Conservation (phyloP, 2,329 filamentous ascomycete genomes). For the Fusarium clavum region DNA sequence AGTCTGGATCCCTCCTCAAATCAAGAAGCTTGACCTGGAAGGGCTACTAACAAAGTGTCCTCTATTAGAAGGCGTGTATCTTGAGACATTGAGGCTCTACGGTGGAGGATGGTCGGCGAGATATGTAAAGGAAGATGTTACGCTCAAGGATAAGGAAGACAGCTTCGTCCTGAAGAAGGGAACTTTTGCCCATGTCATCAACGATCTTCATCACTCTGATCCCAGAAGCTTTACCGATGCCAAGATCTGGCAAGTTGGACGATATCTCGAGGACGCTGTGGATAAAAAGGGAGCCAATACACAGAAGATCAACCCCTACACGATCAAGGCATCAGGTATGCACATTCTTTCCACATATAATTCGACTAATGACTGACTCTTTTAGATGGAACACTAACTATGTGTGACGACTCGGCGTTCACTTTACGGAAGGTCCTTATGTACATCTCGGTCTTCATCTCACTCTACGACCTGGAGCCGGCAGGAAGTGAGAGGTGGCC, state of each 20-base stretch:
- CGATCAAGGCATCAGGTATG: slow-evolving; percentile 52
- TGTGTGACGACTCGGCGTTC: slow-evolving; percentile 51
- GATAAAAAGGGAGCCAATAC: slow-evolving; percentile 43
- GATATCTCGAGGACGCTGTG: slow-evolving; percentile 48
- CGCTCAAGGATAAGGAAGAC: slow-evolving; percentile 46
- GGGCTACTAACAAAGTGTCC: slow-evolving; percentile 53
- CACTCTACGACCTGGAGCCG: slow-evolving; percentile 53
- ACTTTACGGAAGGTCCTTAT: slow-evolving; percentile 51
- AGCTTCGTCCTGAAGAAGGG: slow-evolving; percentile 51
- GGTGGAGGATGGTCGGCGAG: slow-evolving; percentile 50
- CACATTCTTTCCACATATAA: too few species aligned
- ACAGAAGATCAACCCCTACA: slow-evolving; percentile 41
- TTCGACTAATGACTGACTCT: slow-evolving; percentile 22
- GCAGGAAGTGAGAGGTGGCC: slow-evolving; percentile 46
- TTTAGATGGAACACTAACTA: slow-evolving; percentile 48
- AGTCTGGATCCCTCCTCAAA: slow-evolving; percentile 51
- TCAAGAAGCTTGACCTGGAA: slow-evolving; percentile 53
- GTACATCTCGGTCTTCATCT: slow-evolving; percentile 51
- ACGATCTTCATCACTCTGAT: slow-evolving; percentile 53
- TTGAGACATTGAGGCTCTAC: slow-evolving; percentile 56
- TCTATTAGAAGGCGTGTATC: slow-evolving; percentile 54
- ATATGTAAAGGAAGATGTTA: slow-evolving; percentile 49
- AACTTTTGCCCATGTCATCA: slow-evolving; percentile 50
- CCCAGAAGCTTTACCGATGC: slow-evolving; percentile 50
- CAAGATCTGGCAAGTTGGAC: slow-evolving; percentile 50